Conservation (phyloP, 768 basidiomycete species). For the Podaxis sp. region DNA sequence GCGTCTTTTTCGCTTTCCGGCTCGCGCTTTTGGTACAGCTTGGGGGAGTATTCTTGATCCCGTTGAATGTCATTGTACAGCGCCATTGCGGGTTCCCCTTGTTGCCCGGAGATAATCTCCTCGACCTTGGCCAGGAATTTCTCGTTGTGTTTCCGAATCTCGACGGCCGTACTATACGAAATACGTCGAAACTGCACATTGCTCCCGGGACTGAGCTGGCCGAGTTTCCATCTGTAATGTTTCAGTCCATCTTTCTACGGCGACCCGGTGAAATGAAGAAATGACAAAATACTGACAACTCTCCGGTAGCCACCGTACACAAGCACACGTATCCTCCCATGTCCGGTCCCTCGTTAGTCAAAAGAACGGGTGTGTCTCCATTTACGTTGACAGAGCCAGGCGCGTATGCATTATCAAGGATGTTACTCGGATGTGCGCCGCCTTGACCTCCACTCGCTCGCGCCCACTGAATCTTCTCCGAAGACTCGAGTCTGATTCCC, state of each 20-base stretch:
- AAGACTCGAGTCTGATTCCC: slow-evolving; percentile 57
- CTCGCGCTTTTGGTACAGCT: not conserved
- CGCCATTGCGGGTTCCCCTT: too few relatives aligned
- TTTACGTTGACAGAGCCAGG: slow-evolving; percentile 59
- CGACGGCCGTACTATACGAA: slow-evolving; percentile 39
- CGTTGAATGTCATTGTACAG: not conserved
- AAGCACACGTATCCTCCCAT: slow-evolving; percentile 64
- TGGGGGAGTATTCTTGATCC: not conserved
- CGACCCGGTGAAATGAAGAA: not conserved
- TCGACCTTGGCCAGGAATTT: slow-evolving; percentile 31
- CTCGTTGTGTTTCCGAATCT: slow-evolving; percentile 22
- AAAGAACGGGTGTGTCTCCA: slow-evolving; percentile 70
- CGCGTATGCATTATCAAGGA: slow-evolving; percentile 61
- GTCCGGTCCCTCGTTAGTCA: slow-evolving; percentile 60
- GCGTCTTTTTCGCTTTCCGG: slow-evolving; percentile 11
- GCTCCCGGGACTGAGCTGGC: slow-evolving; percentile 60
- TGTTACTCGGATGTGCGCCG: slow-evolving; percentile 68
- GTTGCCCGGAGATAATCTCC: not conserved
- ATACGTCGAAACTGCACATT: slow-evolving; percentile 54
- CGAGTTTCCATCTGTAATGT: slow-evolving; percentile 59
- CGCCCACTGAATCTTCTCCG: slow-evolving; percentile 50
- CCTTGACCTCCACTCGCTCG: slow-evolving; percentile 61
- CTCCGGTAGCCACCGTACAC: slow-evolving; percentile 50
- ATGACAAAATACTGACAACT: slow-evolving; percentile 38
- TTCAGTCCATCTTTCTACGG: not conserved